Base-by-base conservation (phyloP, 1,284 basidiomycete species). In the Hortiboletus rubellus region DNA sequence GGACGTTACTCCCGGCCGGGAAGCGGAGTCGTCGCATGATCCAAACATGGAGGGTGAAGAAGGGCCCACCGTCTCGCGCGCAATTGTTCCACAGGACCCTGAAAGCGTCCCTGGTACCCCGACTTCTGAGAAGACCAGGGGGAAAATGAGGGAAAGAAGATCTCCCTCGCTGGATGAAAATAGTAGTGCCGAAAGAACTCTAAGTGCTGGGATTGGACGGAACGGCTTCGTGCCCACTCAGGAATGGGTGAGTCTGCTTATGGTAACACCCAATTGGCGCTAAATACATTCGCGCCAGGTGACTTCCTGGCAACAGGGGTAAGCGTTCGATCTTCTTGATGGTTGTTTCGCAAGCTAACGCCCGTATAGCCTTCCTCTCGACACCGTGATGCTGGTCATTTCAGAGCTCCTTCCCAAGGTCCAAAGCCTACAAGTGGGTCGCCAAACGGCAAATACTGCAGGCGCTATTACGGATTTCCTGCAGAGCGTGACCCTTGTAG, bases 221-320 rank as follows among this genome's bases (percentile, higher is more conserved):
- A 94, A 92, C 69, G 92, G 93, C 1, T 98, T 96, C 72, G 80
- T 94, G 5, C 94, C 95, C 8, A 96, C 93, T 3, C 92, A 96
- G 70, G 92, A 93, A 82, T 98, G 95, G 94, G 93, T 93, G 58
- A 71, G 85, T 76, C 6, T 44, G 22, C 47, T 55, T 24, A 53
- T 52, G 18, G 7, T 38, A 27, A 49, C 9, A 33, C 8, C 24
- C 17, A 17, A 43, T 18, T 4, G n/a, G 18, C 45, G 14, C 44
- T 58, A 42, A 58, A 40, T 38, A 42, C 52, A 37, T 46, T 34
- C 36, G 41, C 46, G 33, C 30, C 36, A 89, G 87, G 87, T 92
- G 7, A 84, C 88, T 38, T 92, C 91, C 2, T 94, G 91, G 92
- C 87, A 92, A 60, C 87, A 91, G 79, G 91, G 91, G 91, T 90